Conservation (phyloP, 225 moss, liverwort and hornwort species). For the Marchantia paleacea region DNA sequence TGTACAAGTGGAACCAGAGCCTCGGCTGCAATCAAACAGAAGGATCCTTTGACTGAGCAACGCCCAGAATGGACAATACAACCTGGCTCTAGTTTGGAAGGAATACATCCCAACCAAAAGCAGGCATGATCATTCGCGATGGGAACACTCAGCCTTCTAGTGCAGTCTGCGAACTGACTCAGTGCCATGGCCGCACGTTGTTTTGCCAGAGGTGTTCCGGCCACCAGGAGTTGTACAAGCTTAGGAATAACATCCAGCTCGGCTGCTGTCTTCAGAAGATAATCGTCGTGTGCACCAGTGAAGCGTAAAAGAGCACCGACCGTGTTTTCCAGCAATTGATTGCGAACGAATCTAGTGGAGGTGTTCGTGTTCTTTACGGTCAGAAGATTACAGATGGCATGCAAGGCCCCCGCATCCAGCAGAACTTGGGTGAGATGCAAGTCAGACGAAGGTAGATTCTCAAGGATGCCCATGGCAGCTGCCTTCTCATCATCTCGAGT, state of each 20-base stretch:
- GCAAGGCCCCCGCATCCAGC: slow-evolving; percentile 68
- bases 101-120: slow-evolving; percentile 47
- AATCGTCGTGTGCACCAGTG: slow-evolving; percentile 54
- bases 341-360: slow-evolving; percentile 57
- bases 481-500: slow-evolving; percentile 70
- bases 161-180: slow-evolving; percentile 67
- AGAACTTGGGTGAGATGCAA: slow-evolving; percentile 61
- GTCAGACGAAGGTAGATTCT: slow-evolving; percentile 66
- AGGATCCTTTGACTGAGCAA: slow-evolving; percentile 67
- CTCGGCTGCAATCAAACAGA: slow-evolving; percentile 72
- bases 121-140: slow-evolving; percentile 44
- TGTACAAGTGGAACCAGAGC: slow-evolving; percentile 78
- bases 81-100: slow-evolving; percentile 31
- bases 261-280: slow-evolving; percentile 55
- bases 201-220: slow-evolving; percentile 69
- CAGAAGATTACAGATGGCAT: slow-evolving; percentile 66
- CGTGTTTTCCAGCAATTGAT: slow-evolving; percentile 60
- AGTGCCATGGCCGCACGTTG: slow-evolving; percentile 64
- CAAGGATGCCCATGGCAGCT: slow-evolving; percentile 74
- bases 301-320: slow-evolving; percentile 74
- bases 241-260: slow-evolving; percentile 71
- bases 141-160: slow-evolving; percentile 50
- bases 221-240: slow-evolving; percentile 63
- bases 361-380: slow-evolving; percentile 40
- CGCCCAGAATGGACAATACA: slow-evolving; percentile 68